Evolutionary conservation across 73 alveolate genomes (phyloP), one percentile per base, ranked within the genome.

Genomic region (Paramecium sexaurelia): DNA sequence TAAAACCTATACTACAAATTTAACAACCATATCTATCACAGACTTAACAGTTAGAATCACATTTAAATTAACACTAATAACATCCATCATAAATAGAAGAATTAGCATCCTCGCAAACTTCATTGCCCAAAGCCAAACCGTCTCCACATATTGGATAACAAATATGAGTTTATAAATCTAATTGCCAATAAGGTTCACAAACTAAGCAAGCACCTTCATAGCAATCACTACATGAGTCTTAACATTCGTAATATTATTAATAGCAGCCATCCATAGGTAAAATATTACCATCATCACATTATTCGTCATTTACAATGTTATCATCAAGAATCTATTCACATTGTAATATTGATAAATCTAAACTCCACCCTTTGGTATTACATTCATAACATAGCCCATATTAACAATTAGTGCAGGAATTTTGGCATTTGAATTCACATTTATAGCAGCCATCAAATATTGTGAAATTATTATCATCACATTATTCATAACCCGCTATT

Each of bases 211-310:
- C 6, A n/a, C 39, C 67, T 37, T n/a, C 3, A 51, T 51, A 51
- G 33, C 67, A 51, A 17, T 51, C 29, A 17, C 29, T 51, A n/a
- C 67, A 51, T 17, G 67, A 51, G 17, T 51, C 67, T 51, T 51
- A 51, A 22, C 67, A 51, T 17, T 51, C 67, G 17, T 51, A 51
- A 5, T 51, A 51, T 8, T 51, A 51, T 51, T 51, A 51, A 51
- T 15, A 33, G 17, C 91, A 83, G 4, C 95, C 95, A 85, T 92
- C 95, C 24, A 27, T 17, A 8, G 55, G 41, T 22, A 9, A 0
- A 22, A 29, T 57, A 47, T 92, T 92, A 5, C 95, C 95, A 87
- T 92, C 95, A 57, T 92, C 95, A 29, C 95, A 92, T 89, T 86
- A 24, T 92, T 92, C 95, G 10, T 51, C 40, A 51, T 1, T 5